A percentile compares a stretch with the other conserved stretches of the same genome.
phyloP scores from a whole-genome alignment of 148 eudicot genomes.

The Camellia lanceoleosa region DNA sequence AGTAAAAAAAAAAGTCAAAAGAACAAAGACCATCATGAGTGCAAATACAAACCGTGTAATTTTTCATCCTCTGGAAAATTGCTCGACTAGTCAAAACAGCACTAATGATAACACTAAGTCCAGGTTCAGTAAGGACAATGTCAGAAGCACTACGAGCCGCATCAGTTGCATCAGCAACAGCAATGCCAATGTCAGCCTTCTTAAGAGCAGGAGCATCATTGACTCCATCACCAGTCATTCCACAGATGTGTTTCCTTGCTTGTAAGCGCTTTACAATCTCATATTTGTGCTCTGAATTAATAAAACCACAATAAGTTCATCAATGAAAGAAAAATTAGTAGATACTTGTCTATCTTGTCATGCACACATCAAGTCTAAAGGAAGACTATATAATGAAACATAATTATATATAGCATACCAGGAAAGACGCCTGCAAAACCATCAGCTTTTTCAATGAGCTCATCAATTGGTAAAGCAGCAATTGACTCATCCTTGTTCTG shows the following conservation, averaged over 20 bases:
- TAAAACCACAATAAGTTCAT: slow-evolving; percentile 13
- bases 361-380: background rate
- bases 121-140: slow-evolving; percentile 98
- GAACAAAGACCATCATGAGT: background rate
- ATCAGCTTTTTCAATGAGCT: slow-evolving; percentile 96
- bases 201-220: slow-evolving; percentile 98
- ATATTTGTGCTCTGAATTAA: slow-evolving; percentile 81
- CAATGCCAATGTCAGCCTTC: slow-evolving; percentile 99
- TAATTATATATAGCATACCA: slow-evolving; percentile 41
- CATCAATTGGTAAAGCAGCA: slow-evolving; percentile 86
- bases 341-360: background rate
- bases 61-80: slow-evolving; percentile 98
- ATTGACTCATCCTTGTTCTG: slow-evolving; percentile 94
- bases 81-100: slow-evolving; percentile 98
- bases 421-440: slow-evolving; percentile 99
- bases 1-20: background rate
- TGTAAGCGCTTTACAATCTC: slow-evolving; percentile 96
- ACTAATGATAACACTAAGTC: slow-evolving; percentile 94
- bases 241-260: slow-evolving; percentile 98
- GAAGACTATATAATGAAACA: background rate
- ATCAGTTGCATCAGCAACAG: slow-evolving; percentile 99
- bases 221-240: slow-evolving; percentile 99
- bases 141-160: slow-evolving; percentile 99
- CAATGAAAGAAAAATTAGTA: background rate
- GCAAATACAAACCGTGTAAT: slow-evolving; percentile 64